A percentile compares a stretch with the other conserved stretches of the same genome.
Conservation (phyloP, 2,329 filamentous ascomycete genomes). For the Cordyceps cateniannulata region DNA sequence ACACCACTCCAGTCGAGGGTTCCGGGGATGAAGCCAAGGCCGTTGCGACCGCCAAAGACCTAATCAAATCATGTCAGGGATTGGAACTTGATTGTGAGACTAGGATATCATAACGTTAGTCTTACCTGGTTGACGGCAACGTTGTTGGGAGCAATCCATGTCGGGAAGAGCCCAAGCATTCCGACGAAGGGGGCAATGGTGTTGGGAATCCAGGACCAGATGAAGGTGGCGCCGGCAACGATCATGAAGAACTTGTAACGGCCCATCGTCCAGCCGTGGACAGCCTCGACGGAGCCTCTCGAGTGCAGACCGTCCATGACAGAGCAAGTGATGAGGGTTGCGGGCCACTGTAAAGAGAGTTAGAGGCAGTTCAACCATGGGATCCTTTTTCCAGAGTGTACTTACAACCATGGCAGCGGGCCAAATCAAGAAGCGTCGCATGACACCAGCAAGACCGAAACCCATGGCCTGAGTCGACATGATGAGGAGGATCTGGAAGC, state of each 20-base stretch:
- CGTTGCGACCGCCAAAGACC: conserved; percentile 46
- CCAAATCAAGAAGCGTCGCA: conserved; percentile 51
- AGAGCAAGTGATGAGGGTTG: conserved; percentile 52
- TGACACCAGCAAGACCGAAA: conserved; percentile 55
- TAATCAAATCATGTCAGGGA: not conserved
- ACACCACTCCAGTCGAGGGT: conserved; percentile 39
- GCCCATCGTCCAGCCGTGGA: conserved; percentile 50
- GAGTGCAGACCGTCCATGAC: conserved; percentile 62
- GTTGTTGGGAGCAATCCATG: conserved; percentile 45
- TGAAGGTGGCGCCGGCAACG: conserved; percentile 42
- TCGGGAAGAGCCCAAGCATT: conserved; percentile 47
- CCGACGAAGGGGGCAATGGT: conserved; percentile 52
- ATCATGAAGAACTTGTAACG: conserved; percentile 52
- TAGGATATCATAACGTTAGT: not conserved
- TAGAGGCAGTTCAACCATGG: not conserved
- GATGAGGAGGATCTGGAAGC: conserved; percentile 52
- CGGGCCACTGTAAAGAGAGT: conserved; percentile 39
- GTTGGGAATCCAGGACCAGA: conserved; percentile 53
- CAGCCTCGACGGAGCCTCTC: conserved; percentile 44
- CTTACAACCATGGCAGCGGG: conserved; percentile 52
- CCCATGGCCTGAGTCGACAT: conserved; percentile 57
- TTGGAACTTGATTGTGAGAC: not conserved
- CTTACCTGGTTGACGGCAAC: conserved; percentile 41
- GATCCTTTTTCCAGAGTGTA: not conserved
- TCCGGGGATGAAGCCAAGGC: conserved; percentile 45